Conservation (phyloP, 2,329 filamentous ascomycete genomes). For the Aspergillus puulaauensis region DNA sequence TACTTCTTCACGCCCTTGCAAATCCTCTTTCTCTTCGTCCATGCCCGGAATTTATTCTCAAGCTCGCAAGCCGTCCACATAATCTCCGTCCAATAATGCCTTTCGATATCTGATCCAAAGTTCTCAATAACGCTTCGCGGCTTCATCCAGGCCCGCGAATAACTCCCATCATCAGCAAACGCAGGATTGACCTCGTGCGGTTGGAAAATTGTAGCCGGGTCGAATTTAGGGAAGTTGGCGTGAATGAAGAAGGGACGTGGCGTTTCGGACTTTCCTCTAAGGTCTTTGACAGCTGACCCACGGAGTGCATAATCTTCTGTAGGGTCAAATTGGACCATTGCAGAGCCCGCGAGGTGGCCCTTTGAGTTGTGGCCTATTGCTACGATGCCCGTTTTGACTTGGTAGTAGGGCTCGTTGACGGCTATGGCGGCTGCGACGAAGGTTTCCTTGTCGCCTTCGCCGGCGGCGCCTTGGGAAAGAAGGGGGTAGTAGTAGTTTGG, state of each 20-base stretch:
- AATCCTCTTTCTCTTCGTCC: conserved; percentile 32
- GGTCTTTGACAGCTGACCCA: conserved; percentile 22
- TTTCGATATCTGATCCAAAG: conserved; percentile 38
- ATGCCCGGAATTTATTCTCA: conserved; percentile 32
- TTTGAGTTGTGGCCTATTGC: conserved; percentile 30
- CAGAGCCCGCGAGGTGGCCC: conserved; percentile 34
- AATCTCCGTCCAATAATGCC: conserved; percentile 40
- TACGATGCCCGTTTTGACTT: conserved; percentile 39
- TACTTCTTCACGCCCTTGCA: conserved; percentile 35
- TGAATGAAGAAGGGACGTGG: conserved; percentile 42
- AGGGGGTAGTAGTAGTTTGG: conserved; percentile 48
- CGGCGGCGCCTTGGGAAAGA: conserved; percentile 47
- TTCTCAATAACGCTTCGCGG: conserved; percentile 28
- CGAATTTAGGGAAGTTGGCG: conserved; percentile 42
- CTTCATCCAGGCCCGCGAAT: conserved; percentile 33
- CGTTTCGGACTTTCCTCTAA: conserved; percentile 23
- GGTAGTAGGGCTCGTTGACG: conserved; percentile 41
- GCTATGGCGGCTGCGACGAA: conserved; percentile 48
- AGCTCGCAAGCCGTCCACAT: conserved; percentile 39
- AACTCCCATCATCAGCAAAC: conserved; percentile 31
- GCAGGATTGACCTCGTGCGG: conserved; percentile 29
- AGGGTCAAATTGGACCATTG: conserved; percentile 41
- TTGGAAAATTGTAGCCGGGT: conserved; percentile 38
- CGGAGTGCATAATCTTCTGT: conserved; percentile 30
- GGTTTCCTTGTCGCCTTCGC: conserved; percentile 54